Evolutionary conservation across 352 stramenopile species (phyloP).

Genomic region (Hyphochytrium catenoides): DNA sequence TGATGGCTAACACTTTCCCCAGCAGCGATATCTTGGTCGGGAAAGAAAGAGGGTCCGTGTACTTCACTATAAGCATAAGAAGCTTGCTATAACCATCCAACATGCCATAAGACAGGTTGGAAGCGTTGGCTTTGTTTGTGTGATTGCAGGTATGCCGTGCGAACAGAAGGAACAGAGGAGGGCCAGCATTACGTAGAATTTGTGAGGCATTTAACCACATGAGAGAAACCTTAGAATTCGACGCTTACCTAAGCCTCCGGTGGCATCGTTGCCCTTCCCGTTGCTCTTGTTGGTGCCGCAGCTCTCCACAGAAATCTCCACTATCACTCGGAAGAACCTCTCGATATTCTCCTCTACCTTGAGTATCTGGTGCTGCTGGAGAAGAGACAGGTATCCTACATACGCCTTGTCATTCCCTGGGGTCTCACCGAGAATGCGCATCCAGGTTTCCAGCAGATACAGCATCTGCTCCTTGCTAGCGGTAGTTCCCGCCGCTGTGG

Average conservation of each 20-base stretch:
- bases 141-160: too few relatives aligned
- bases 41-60: constrained; percentile 59
- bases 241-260: constrained; percentile 13
- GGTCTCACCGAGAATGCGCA: constrained; percentile 85
- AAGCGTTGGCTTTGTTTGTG: constrained; percentile 2
- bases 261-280: constrained; percentile 7
- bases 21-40: constrained; percentile 60
- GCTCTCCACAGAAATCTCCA: constrained; percentile 87
- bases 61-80: constrained; percentile 84
- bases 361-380: constrained; percentile 86
- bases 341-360: constrained; percentile 89
- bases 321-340: constrained; percentile 88
- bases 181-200: too few relatives aligned
- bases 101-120: constrained; percentile 64
- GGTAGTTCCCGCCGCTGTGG: too few relatives aligned
- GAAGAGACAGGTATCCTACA: constrained; percentile 86
- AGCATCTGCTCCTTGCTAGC: constrained; percentile 48
- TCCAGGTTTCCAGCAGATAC: constrained; percentile 86
- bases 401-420: constrained; percentile 75
- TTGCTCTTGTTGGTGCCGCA: constrained; percentile 65
- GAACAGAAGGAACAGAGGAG: too few relatives aligned
- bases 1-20: constrained; percentile 83
- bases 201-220: too few relatives aligned
- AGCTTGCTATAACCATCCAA: constrained; percentile 90
- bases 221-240: too few relatives aligned